Evolutionary conservation across 2,329 filamentous ascomycete genomes (phyloP), one percentile per base, ranked within the genome.

Genomic region (Pseudogymnoascus pannorum): DNA sequence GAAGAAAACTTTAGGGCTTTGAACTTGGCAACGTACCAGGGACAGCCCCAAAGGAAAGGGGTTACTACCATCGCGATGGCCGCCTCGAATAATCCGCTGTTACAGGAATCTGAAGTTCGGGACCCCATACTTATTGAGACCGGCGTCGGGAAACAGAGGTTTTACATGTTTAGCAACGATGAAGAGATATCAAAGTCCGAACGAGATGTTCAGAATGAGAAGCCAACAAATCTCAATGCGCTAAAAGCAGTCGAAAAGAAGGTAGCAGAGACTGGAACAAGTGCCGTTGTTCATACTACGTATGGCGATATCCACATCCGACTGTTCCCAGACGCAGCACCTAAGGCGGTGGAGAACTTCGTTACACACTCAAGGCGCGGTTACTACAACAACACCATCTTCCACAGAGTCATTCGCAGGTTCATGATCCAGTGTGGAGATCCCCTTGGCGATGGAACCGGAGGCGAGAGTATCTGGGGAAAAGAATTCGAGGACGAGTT

Each of bases 111-210:
- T 1, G 93, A 97, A 75, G 85, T 86, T 18, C 84, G 92, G 64
- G 94, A 99, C 72, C 92, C 95, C 0, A 93, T 97, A 71, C 79
- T 99, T 6, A 83, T 95, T 48, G 82, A 84, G 8, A 97, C 94
- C 0, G 93, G 87, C 0, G 87, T 89, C 51, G 89, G 87, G 65
- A 97, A 96, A 75, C 84, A 89, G 26, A 88, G 95, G 40, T 99
- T 99, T 77, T 99, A 97, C 81, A 92, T 97, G 86, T 99, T 97
- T 75, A 96, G 91, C 35, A 96, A 97, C 73, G 89, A 96, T 38
- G 84, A 87, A 36, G 88, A 91, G 22, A 82, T 94, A 59, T 88
- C 87, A 67, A 96, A 93, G 73, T 88, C 89, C 6, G 87, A 87
- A 35, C 87, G 94, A 67, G 94, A 99, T 72, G 82, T 99, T 9